Evolutionary conservation across 2,329 filamentous ascomycete genomes (phyloP).

Genomic region (Neofusicoccum kwambonambiense): DNA sequence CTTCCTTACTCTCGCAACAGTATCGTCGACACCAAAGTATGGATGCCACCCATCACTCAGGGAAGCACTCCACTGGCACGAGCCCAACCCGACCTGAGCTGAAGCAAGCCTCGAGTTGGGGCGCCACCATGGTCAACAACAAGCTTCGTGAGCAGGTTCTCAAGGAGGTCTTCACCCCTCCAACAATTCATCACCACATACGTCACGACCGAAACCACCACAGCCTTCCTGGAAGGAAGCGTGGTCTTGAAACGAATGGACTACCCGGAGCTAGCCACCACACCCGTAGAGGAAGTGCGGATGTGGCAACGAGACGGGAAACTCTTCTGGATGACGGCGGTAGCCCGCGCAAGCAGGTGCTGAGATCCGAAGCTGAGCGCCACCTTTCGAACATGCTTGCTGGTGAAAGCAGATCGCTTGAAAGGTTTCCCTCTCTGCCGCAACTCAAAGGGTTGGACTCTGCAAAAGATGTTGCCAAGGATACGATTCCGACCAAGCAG

Average conservation of each 20-base stretch:
- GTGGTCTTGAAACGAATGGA: neutral
- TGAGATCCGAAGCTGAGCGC: slow-evolving; percentile 42
- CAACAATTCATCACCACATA: slow-evolving; percentile 73
- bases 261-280: slow-evolving; percentile 22
- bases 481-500: slow-evolving; percentile 25
- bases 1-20: slow-evolving; percentile 31
- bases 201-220: slow-evolving; percentile 53
- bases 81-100: slow-evolving; percentile 41
- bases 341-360: slow-evolving; percentile 40
- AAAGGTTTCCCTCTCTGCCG: slow-evolving; percentile 16
- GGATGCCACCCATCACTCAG: slow-evolving; percentile 22
- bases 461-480: slow-evolving; percentile 22
- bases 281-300: slow-evolving; percentile 39
- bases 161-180: slow-evolving; percentile 84
- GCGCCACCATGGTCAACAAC: slow-evolving; percentile 87
- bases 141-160: slow-evolving; percentile 86
- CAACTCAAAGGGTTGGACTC: slow-evolving; percentile 25
- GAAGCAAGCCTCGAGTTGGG: slow-evolving; percentile 65
- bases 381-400: slow-evolving; percentile 9
- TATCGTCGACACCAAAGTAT: slow-evolving; percentile 38
- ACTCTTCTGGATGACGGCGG: neutral
- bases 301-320: slow-evolving; percentile 26
- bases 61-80: slow-evolving; percentile 21
- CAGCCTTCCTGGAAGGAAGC: slow-evolving; percentile 15
- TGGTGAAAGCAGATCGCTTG: slow-evolving; percentile 15